Conservation (phyloP, 345 rosid genomes). For the Diplotaxis tenuifolia region DNA sequence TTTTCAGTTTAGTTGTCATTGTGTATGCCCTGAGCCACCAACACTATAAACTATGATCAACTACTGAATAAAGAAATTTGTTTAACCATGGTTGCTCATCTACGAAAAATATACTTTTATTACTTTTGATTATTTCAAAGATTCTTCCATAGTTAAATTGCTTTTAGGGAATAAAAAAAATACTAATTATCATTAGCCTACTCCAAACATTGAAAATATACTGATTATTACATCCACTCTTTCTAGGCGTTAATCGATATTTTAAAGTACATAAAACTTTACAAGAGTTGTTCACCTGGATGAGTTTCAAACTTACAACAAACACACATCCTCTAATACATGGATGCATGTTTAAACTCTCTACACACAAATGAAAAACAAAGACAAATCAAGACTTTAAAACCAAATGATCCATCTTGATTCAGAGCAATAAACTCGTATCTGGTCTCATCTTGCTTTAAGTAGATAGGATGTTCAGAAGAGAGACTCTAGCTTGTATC, state of each 20-base stretch:
- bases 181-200: neutral
- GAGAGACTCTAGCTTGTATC: conserved; percentile 57
- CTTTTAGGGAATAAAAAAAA: neutral
- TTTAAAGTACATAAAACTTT: neutral
- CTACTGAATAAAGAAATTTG: too few species aligned
- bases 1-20: neutral
- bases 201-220: neutral
- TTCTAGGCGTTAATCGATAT: neutral
- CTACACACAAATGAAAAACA: neutral
- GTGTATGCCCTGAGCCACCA: neutral
- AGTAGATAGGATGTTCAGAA: conserved; percentile 58
- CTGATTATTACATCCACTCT: too few species aligned
- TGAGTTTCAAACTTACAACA: conserved; percentile 29
- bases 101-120: too few species aligned
- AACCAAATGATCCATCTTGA: neutral
- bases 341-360: conserved; percentile 26
- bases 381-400: neutral
- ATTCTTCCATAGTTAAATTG: too few species aligned
- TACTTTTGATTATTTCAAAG: neutral
- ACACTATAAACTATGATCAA: neutral
- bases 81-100: too few species aligned
- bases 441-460: neutral
- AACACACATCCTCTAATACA: conserved; percentile 40
- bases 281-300: conserved; percentile 24
- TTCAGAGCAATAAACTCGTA: conserved; percentile 6